Evolutionary conservation across 164 flowering plant genomes (phyloP), one percentile per base, ranked within the genome.

Genomic region (Chloranthus sessilifolius): DNA sequence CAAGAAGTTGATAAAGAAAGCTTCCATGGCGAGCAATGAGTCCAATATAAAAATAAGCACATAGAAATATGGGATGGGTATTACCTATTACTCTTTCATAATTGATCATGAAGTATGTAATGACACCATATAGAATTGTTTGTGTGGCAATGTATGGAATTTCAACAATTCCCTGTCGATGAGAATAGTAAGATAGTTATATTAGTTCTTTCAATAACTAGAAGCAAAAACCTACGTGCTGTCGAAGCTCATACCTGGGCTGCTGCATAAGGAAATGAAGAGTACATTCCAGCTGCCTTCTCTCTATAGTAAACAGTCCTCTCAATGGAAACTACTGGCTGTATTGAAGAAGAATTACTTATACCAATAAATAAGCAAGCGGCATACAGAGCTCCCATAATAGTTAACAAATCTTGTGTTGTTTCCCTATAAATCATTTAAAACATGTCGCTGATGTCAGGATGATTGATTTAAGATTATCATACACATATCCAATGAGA

Each of bases 281-380:
- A 73, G 46, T 85, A 91, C 90, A 85, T 85, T 60, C 92, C 88
- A 43, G 95, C 85, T 48, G 95, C 95, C 60, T 46, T 85, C 68
- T 91, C 98, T 52, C 98, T 60, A 61, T 88, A 91, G 66, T 71
- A 91, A 19, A 91, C 96, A 8, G 92, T 88, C 52, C 96, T 79
- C 71, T 88, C 96, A 50, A 85, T 82, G 19, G 95, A 68, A 60
- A 91, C 59, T 47, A 85, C 62, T 24, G 95, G 96, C 52, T 91
- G 98, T 22, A 91, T 87, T 7, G 96, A 74, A 17, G 96, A 73
- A 53, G 95, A 47, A 69, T 91, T 91, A 37, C 66, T 85, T 46
- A 83, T 76, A 17, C 98, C 98, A 27, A 91, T 79, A 65, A 88
- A 85, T 54, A 88, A 33, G 68, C 79, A 73, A 3, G 96, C 33